These are phyloP conservation scores for Scedosporium minutisporum DNA, from an alignment of 2,329 filamentous ascomycete genomes.

Conservation along the genomic window DNA sequence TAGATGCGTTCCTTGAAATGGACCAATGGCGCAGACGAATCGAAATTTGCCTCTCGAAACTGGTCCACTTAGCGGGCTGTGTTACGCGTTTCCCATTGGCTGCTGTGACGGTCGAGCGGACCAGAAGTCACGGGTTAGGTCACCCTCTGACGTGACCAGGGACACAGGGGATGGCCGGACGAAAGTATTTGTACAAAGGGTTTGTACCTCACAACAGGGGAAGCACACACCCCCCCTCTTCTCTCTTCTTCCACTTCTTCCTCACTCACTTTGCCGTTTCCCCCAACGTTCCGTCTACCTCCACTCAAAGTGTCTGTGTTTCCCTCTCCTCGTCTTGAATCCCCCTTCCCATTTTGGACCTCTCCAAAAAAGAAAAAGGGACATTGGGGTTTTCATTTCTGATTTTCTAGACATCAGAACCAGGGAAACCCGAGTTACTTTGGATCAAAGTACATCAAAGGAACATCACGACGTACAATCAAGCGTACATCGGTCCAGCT, in stretches of 20 bases:
- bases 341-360: slow-evolving; percentile 1
- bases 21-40: neutral
- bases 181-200: slow-evolving; percentile 7
- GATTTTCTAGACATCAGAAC: neutral
- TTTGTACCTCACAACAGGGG: slow-evolving; percentile 3
- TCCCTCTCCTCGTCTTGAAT: slow-evolving; percentile 1
- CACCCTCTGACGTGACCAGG: slow-evolving; percentile 6
- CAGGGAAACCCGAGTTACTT: slow-evolving; percentile 3
- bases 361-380: slow-evolving; percentile 5
- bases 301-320: slow-evolving; percentile 5
- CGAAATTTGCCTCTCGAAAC: slow-evolving; percentile 3
- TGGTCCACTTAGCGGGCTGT: slow-evolving; percentile 3
- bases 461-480: neutral
- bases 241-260: slow-evolving; percentile 1
- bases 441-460: slow-evolving; percentile 2
- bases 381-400: neutral
- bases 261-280: slow-evolving; percentile 2
- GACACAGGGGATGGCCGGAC: neutral
- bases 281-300: neutral
- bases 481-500: neutral
- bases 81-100: slow-evolving; percentile 1
- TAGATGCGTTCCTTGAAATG: neutral
- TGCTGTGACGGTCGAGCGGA: neutral
- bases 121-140: slow-evolving; percentile 5
- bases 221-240: slow-evolving; percentile 6